Evolutionary conservation across 805 yeast genomes (phyloP).

Genomic region (Candida anglica): DNA sequence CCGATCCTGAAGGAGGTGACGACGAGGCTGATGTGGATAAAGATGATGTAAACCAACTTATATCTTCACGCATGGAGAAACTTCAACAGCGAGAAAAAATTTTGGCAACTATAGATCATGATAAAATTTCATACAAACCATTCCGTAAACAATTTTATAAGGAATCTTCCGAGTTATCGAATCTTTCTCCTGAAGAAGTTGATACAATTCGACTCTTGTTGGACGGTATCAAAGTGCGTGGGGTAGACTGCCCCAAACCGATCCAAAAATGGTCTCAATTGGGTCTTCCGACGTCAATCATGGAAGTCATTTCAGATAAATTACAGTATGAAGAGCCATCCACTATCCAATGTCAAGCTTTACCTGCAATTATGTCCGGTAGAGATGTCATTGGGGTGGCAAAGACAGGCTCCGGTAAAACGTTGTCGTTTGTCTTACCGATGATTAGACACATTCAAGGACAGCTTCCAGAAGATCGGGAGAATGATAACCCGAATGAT

Average conservation of each 20-base stretch:
- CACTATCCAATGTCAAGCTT: constrained; percentile 84
- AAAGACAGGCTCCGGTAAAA: constrained; percentile 97
- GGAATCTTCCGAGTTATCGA: constrained; percentile 51
- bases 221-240: constrained; percentile 68
- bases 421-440: constrained; percentile 83
- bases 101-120: constrained; percentile 45
- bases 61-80: constrained; percentile 34
- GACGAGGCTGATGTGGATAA: constrained; percentile 5
- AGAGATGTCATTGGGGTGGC: constrained; percentile 94
- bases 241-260: constrained; percentile 58
- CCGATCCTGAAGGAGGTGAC: constrained; percentile 36
- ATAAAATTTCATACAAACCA: constrained; percentile 42
- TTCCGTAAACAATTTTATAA: constrained; percentile 61
- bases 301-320: constrained; percentile 47
- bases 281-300: constrained; percentile 63
- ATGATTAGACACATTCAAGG: constrained; percentile 79
- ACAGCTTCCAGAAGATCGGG: constrained; percentile 46
- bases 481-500: no score
- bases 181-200: constrained; percentile 52
- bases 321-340: constrained; percentile 65
- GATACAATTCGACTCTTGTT: constrained; percentile 45
- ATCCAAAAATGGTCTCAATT: constrained; percentile 75
- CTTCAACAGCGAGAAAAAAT: constrained; percentile 48
- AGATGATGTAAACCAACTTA: constrained; percentile 14
- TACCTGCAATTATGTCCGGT: constrained; percentile 89